Conservation (phyloP, 768 basidiomycete species). For the Mycena filopes region DNA sequence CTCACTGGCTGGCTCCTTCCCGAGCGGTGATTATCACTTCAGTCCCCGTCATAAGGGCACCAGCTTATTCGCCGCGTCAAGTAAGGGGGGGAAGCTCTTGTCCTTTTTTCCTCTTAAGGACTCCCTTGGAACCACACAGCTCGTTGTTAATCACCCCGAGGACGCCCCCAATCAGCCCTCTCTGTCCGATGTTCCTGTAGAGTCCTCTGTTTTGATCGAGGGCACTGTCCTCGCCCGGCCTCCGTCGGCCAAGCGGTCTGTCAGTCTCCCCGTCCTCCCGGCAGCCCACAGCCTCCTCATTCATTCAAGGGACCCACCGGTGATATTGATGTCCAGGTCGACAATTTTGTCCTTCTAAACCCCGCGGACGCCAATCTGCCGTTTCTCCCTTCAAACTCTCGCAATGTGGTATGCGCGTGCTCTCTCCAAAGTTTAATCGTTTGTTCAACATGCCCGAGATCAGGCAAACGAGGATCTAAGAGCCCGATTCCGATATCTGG, state of each 20-base stretch:
- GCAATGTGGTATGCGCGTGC: constrained; percentile 70
- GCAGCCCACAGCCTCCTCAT: constrained; percentile 29
- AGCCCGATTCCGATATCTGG: constrained; percentile 87
- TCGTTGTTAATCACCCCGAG: constrained; percentile 68
- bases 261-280: constrained; percentile 46
- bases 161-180: constrained; percentile 45
- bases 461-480: constrained; percentile 90
- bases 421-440: constrained; percentile 32
- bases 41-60: constrained; percentile 43
- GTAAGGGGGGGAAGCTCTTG: constrained; percentile 70
- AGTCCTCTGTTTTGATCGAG: constrained; percentile 81
- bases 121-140: constrained; percentile 79
- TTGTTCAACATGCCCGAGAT: constrained; percentile 18
- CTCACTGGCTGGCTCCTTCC: constrained; percentile 87
- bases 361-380: constrained; percentile 77
- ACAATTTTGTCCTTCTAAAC: constrained; percentile 80
- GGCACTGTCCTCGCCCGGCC: constrained; percentile 79
- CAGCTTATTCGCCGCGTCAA: constrained; percentile 55
- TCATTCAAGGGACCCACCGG: constrained; percentile 67
- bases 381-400: constrained; percentile 84
- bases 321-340: constrained; percentile 83
- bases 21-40: constrained; percentile 71
- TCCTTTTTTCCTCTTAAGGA: constrained; percentile 92
- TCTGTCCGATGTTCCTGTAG: constrained; percentile 74
- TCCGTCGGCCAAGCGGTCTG: constrained; percentile 66